Percentiles rank a stretch among this genome's conserved stretches.
Evolutionary conservation across 331 rosid species (phyloP).

Genomic region (Pyracantha coccinea): DNA sequence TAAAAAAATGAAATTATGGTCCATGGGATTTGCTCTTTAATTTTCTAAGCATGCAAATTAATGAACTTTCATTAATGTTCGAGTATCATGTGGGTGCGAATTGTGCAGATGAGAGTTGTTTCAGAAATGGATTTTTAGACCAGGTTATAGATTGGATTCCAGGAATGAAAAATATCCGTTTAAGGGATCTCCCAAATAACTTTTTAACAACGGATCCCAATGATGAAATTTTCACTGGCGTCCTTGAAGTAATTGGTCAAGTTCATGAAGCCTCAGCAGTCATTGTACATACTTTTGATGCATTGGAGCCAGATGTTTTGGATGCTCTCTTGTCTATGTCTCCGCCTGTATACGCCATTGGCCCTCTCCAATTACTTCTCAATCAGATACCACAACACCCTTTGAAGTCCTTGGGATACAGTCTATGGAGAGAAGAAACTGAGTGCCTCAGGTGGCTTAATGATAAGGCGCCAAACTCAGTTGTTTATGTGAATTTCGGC

Average conservation of each 20-base stretch:
- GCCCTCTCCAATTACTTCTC: not conserved
- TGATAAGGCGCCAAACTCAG: not conserved
- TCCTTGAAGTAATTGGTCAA: not conserved
- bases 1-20: no score
- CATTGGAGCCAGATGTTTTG: not conserved
- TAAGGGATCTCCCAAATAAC: not conserved
- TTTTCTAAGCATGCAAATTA: no score
- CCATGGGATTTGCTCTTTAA: no score
- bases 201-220: not conserved
- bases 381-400: not conserved
- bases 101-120: conserved; percentile 8
- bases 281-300: not conserved
- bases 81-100: not conserved
- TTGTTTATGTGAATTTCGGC: not conserved
- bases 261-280: not conserved
- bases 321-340: not conserved
- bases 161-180: conserved; percentile 2
- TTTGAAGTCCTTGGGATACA: not conserved
- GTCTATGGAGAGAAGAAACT: conserved; percentile 2
- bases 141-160: conserved; percentile 7
- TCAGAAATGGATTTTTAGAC: conserved; percentile 2
- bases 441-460: not conserved
- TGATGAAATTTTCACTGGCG: not conserved
- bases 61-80: no score
- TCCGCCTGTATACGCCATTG: not conserved